These are phyloP conservation scores for Inonotus obliquus DNA, from an alignment of 1,284 basidiomycete species.

Conservation along the genomic window DNA sequence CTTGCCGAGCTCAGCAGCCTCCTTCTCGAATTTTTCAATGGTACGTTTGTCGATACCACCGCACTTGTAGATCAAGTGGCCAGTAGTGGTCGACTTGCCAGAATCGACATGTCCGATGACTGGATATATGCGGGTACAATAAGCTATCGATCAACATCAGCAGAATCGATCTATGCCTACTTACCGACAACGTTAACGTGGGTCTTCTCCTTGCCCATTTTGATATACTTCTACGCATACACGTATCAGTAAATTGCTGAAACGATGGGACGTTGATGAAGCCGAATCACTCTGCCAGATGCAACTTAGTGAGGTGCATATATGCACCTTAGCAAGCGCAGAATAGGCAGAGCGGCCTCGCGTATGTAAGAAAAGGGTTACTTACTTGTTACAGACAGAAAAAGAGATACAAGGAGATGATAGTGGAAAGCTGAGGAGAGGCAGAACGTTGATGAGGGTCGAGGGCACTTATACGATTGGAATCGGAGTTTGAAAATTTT, in stretches of 20 bases:
- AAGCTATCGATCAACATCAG: slow-evolving; percentile 23
- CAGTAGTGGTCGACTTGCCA: slow-evolving; percentile 99
- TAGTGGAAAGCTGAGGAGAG: slow-evolving; percentile 49
- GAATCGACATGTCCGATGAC: slow-evolving; percentile 98
- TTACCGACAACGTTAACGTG: slow-evolving; percentile 91
- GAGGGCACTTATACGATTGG: slow-evolving; percentile 39
- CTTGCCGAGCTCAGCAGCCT: slow-evolving; percentile 99
- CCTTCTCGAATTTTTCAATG: slow-evolving; percentile 99
- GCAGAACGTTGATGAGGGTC: slow-evolving; percentile 41
- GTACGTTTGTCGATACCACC: slow-evolving; percentile 99
- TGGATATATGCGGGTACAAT: slow-evolving; percentile 39
- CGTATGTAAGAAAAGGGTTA: slow-evolving; percentile 24
- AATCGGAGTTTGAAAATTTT: slow-evolving; percentile 28
- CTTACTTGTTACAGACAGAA: slow-evolving; percentile 38
- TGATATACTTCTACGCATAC: slow-evolving; percentile 42
- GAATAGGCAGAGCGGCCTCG: background rate
- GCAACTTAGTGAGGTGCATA: slow-evolving; percentile 27
- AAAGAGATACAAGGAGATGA: slow-evolving; percentile 38
- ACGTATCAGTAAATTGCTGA: slow-evolving; percentile 25
- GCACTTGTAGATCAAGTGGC: slow-evolving; percentile 99
- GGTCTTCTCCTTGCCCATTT: slow-evolving; percentile 87
- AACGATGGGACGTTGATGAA: slow-evolving; percentile 22
- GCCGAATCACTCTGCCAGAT: slow-evolving; percentile 29
- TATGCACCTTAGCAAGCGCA: slow-evolving; percentile 13
- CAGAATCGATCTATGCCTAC: slow-evolving; percentile 28